A percentile compares a stretch with the other conserved stretches of the same genome.
These are phyloP conservation scores for Termitomyces sp. DNA, from an alignment of 768 basidiomycete genomes.

Conservation along the genomic window DNA sequence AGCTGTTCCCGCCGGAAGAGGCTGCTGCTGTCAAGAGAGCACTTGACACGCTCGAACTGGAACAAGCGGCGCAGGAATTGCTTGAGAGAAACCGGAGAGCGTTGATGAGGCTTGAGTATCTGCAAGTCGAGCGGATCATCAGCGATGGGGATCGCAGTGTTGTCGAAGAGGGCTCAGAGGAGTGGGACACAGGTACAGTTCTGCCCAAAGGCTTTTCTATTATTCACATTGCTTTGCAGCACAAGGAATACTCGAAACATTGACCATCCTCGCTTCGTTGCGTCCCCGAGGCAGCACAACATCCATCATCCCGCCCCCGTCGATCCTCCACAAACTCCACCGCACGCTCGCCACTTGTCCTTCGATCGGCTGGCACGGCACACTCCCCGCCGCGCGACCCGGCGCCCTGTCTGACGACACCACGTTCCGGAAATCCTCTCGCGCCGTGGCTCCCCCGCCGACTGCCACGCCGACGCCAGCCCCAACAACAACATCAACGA, in stretches of 20 bases:
- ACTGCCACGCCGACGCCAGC: background rate
- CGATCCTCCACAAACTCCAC: conserved; percentile 66
- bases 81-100: conserved; percentile 63
- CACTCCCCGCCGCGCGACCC: conserved; percentile 49
- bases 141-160: conserved; percentile 32
- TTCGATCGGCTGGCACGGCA: conserved; percentile 70
- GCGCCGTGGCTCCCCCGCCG: conserved; percentile 29
- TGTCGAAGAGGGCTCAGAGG: conserved; percentile 65
- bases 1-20: conserved; percentile 53
- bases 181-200: conserved; percentile 86
- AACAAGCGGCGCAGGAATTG: conserved; percentile 64
- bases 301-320: conserved; percentile 57
- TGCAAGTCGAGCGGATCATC: conserved; percentile 55
- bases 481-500: conserved; percentile 18
- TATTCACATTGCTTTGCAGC: conserved; percentile 37
- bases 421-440: conserved; percentile 53
- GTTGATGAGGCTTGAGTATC: conserved; percentile 54
- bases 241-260: conserved; percentile 65
- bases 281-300: conserved; percentile 56
- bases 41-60: conserved; percentile 57
- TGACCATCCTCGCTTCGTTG: conserved; percentile 62
- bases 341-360: conserved; percentile 59
- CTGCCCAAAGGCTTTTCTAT: no score
- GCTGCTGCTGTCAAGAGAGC: conserved; percentile 52
- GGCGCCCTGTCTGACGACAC: conserved; percentile 70